Base-by-base conservation (phyloP, 495 filamentous ascomycete genomes). In the Neurospora sp. region DNA sequence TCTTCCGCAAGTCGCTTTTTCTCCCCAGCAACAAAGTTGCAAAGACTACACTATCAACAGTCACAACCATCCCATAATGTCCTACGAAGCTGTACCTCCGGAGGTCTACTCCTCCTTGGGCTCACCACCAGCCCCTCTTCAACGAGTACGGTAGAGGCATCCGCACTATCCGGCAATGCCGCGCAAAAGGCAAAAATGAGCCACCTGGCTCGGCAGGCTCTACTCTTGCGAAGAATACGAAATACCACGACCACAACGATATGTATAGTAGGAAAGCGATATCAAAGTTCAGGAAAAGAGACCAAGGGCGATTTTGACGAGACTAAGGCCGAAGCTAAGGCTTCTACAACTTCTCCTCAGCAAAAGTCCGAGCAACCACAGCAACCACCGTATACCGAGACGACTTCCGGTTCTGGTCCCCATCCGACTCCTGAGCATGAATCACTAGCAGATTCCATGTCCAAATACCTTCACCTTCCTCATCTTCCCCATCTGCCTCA, bases 401-500 rank as follows among this genome's bases (percentile, higher is more conserved):
- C 71, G 74, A 73, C 73, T 24, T 71, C 76, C 8, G 36, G 76
- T 24, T 39, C 76, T 36, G 76, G 74, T 70, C 28, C 71, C 15
- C 54, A 66, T 3, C 6, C 54, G 7, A 19, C 28, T 66, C 54
- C 79, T 1, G 80, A 82, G 73, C 59, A 70, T 24, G 84, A 85
- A 45, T 77, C 81, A 2, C 74, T 83, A 11, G 74, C 80, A 5
- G 73, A 84, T 11, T 79, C 84, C 6, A 72, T 87, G 77, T 85
- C 84, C 15, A 86, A 86, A 48, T 87, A 86, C 70, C 80, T 95
- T 1, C 92, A 92, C 74, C 83, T 94, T 69, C 88, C 89, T 34
- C 83, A 89, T 73, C 81, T 87, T 24, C 89, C 89, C 19, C 83
- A 86, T 71, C 88, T 94, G 79, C 88, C 92, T 28, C 94, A 98